Evolutionary conservation across 495 filamentous ascomycete genomes (phyloP).

Genomic region (Lasiosphaeria hispida): DNA sequence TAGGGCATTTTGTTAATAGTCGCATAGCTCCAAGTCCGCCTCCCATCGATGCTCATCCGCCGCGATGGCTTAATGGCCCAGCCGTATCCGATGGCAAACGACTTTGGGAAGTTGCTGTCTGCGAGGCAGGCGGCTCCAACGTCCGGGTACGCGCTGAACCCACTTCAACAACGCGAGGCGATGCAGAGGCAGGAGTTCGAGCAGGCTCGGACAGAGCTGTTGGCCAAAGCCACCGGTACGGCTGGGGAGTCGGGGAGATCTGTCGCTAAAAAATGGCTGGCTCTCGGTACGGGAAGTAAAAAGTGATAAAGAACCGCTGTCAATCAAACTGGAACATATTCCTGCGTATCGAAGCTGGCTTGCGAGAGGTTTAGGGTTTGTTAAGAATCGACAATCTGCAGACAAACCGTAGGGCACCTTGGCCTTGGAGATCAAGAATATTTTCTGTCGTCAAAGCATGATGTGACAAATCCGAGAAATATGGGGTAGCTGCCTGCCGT

Average conservation of each 20-base stretch:
- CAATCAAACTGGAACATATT: neutral
- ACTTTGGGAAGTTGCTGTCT: conserved; percentile 34
- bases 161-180: conserved; percentile 38
- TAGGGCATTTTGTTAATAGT: neutral
- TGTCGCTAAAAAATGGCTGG: conserved; percentile 14
- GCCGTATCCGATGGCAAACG: conserved; percentile 30
- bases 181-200: conserved; percentile 40
- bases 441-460: too few relatives aligned
- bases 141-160: conserved; percentile 29
- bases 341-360: too few relatives aligned
- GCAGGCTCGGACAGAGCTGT: conserved; percentile 32
- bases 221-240: conserved; percentile 33
- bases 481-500: too few relatives aligned
- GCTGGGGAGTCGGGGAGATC: conserved; percentile 10
- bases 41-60: conserved; percentile 54
- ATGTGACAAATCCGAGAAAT: too few relatives aligned
- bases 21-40: conserved; percentile 42
- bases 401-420: too few relatives aligned
- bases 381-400: too few relatives aligned
- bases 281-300: neutral
- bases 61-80: conserved; percentile 41
- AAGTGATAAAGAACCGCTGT: neutral
- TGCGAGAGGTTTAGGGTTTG: too few relatives aligned
- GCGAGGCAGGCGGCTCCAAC: conserved; percentile 16
- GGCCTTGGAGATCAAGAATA: too few relatives aligned